Base-by-base conservation (phyloP, 2,329 filamentous ascomycete genomes). In the Fusarium mangiferae region DNA sequence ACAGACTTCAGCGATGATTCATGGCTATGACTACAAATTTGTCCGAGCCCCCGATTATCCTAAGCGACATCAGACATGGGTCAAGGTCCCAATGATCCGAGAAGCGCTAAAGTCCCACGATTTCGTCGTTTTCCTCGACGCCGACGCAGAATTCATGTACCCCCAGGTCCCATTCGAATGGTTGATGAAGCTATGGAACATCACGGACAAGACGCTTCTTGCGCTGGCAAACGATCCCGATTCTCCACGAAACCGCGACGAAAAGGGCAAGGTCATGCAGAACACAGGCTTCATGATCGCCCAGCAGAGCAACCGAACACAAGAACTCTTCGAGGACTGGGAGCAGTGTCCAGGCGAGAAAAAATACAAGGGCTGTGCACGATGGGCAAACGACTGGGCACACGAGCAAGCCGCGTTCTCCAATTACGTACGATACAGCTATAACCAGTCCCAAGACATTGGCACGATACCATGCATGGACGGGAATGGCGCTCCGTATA, bases 21-120 rank as follows among this genome's bases (percentile, higher is more conserved):
- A 87, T 77, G 85, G 85, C 26, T 86, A 86, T 77, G 83, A 86
- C 62, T 87, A 87, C 78, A 85, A 84, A 61, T 83, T 86, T 65
- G 81, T 86, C 45, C 83, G 82, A 66, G 83, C 83, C 2, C 80
- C 83, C 38, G 77, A 82, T 46, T 83, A 84, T 64, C 73, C 77
- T 6, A 81, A 84, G 52, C 83, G 84, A 59, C 82, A 81, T 75
- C 81, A 82, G 38, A 86, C 85, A 18, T 87, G 85, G 86, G 82
- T 84, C 44, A 84, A 84, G 70, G 82, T 85, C 5, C 80, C 82
- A 17, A 79, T 81, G 20, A 77, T 86, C 36, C 77, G 79, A 42
- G 77, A 84, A 58, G 80, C 83, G 2, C 77, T 86, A 44, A 77
- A 80, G 44, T 65, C 78, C 12, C 84, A 87, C 78, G 77, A 82